Evolutionary conservation across 345 rosid species (phyloP), one percentile per base, ranked within the genome.

Genomic region (Murraya koenigii): DNA sequence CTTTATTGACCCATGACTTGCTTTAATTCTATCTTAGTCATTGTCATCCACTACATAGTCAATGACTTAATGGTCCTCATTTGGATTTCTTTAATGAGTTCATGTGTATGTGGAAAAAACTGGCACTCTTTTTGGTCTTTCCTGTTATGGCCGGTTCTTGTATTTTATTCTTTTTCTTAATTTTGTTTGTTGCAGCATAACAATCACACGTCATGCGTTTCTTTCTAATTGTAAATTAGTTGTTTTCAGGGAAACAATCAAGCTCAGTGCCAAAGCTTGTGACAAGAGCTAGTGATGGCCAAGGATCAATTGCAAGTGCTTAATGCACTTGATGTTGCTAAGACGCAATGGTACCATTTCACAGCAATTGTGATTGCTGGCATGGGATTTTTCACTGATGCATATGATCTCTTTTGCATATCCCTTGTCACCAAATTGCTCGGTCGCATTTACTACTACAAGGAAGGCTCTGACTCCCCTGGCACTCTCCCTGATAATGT

Each of bases 301-400:
- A 66, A 70, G 22, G 85, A 88, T 38, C 80, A 87, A 60, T 7
- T 82, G 58, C 71, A 79, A 60, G 86, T 93, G 71, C 89, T 93
- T 20, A 86, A 80, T 52, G 84, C 92, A 56, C 95, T 93, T 26
- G 95, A 93, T 54, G 84, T 32, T 5, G 91, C 95, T 0, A 87
- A 88, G 83, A 81, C 89, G 36, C 93, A 89, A 76, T 80, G 82
- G 84, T 92, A 88, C 78, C 94, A 88, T 79, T 69, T 83, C 79
- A 93, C 85, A 10, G 87, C 97, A 23, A 85, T 91, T 20, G 78
- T 93, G 49, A 82, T 93, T 81, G 93, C 97, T n/a, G 94, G 97
- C 15, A 91, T 93, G 95, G 95, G 97, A 28, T 93, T 93, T 82
- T 93, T 93, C 86, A 93, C 95, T 0, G 94, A 93, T 82, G 88